Percentiles rank a stretch among this genome's conserved stretches.
phyloP scores from a whole-genome alignment of 176 grass and related monocot genomes.

The Musa troglodytarum region DNA sequence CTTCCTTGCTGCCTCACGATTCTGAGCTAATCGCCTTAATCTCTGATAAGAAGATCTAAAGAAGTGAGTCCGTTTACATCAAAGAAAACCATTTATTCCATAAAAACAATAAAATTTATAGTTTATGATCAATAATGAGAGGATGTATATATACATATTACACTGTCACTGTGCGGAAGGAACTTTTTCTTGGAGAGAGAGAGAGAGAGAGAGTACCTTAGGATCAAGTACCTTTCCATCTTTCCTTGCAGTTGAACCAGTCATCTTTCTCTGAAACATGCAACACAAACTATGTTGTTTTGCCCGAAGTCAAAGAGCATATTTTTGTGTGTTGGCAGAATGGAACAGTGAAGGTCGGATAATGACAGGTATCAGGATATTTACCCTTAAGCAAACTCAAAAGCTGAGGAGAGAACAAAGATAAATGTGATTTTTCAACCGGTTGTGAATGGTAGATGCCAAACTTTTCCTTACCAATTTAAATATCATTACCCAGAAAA shows the following conservation, averaged over 20 bases:
- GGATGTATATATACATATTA: neutral
- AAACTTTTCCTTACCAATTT: neutral
- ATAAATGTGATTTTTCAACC: neutral
- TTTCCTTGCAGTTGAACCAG: slow-evolving; percentile 48
- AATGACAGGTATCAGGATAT: neutral
- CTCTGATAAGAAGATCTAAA: slow-evolving; percentile 30
- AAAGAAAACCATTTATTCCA: too few species aligned
- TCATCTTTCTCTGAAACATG: slow-evolving; percentile 53
- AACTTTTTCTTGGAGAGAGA: neutral
- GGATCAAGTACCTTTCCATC: slow-evolving; percentile 67
- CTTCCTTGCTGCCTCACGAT: slow-evolving; percentile 94
- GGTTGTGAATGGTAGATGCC: neutral
- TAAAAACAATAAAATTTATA: too few species aligned
- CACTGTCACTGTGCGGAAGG: neutral
- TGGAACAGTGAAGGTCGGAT: neutral
- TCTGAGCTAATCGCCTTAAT: slow-evolving; percentile 83
- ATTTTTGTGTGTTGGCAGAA: neutral
- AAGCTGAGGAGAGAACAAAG: neutral
- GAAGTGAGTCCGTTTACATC: too few species aligned
- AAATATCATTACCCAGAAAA: neutral
- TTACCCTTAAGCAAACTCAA: neutral
- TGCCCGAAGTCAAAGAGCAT: slow-evolving; percentile 9
- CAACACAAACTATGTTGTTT: slow-evolving; percentile 19
- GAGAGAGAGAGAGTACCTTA: slow-evolving; percentile 48
- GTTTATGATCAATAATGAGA: neutral